phyloP scores from a whole-genome alignment of 352 stramenopile genomes.

The Globisporangium spiculum region DNA sequence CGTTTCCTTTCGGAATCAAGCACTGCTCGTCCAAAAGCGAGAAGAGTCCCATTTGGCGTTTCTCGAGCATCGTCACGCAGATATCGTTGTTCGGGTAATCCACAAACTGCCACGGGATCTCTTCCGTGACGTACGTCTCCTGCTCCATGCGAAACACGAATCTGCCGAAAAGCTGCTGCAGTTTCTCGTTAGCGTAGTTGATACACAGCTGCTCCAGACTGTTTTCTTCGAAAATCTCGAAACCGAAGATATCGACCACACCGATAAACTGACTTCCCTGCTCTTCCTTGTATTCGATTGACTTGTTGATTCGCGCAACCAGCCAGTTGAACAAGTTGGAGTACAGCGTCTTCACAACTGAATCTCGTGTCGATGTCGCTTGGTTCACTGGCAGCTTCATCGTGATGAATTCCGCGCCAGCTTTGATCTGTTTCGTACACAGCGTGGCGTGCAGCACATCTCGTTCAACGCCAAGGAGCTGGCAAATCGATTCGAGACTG shows the following conservation, averaged over 20 bases:
- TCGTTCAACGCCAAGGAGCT: slow-evolving; percentile 62
- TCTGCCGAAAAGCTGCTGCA: slow-evolving; percentile 78
- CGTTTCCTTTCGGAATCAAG: slow-evolving; percentile 77
- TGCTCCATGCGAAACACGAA: slow-evolving; percentile 89
- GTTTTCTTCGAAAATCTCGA: slow-evolving; percentile 91
- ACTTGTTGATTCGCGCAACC: slow-evolving; percentile 92
- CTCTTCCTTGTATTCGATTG: slow-evolving; percentile 81
- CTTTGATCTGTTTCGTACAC: slow-evolving; percentile 79
- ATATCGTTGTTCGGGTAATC: slow-evolving; percentile 87
- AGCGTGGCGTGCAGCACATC: slow-evolving; percentile 58
- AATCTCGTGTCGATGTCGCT: slow-evolving; percentile 74
- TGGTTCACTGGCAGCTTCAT: slow-evolving; percentile 63
- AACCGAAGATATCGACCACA: slow-evolving; percentile 91
- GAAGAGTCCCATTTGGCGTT: slow-evolving; percentile 74
- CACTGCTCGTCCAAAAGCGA: slow-evolving; percentile 85
- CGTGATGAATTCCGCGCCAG: slow-evolving; percentile 74
- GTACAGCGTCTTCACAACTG: slow-evolving; percentile 87
- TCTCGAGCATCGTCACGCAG: slow-evolving; percentile 75
- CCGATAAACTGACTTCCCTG: slow-evolving; percentile 79
- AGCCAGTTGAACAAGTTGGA: slow-evolving; percentile 93
- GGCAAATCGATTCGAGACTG: slow-evolving; percentile 83
- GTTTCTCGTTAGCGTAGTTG: slow-evolving; percentile 88
- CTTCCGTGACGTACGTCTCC: slow-evolving; percentile 78
- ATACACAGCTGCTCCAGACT: slow-evolving; percentile 90
- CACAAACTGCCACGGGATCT: slow-evolving; percentile 88